phyloP scores from a whole-genome alignment of 306 rosid species.

The Castanea mollissima region DNA sequence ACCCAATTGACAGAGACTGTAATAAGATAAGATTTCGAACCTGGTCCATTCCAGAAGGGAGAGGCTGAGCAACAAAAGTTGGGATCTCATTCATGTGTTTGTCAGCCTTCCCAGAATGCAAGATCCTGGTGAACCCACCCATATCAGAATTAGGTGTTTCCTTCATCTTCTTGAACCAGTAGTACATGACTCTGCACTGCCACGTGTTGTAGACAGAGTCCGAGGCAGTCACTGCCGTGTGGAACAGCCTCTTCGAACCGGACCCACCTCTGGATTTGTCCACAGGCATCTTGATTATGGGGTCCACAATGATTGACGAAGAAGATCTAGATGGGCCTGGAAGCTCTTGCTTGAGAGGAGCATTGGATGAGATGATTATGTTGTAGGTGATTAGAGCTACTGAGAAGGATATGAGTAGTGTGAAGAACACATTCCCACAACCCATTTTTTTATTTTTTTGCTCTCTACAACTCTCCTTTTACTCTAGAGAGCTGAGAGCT shows the following conservation, averaged over 20 bases:
- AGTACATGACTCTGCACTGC: conserved; percentile 96
- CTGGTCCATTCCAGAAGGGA: conserved; percentile 95
- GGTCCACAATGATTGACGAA: conserved; percentile 53
- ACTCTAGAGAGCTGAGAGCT: neutral
- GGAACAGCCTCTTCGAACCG: conserved; percentile 60
- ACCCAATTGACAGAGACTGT: neutral
- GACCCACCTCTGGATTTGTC: conserved; percentile 30
- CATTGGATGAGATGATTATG: conserved; percentile 81
- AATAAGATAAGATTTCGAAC: conserved; percentile 19
- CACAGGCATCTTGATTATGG: conserved; percentile 85
- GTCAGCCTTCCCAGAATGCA: conserved; percentile 89
- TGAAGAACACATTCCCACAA: conserved; percentile 86
- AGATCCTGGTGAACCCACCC: conserved; percentile 94
- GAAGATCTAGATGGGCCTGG: conserved; percentile 70
- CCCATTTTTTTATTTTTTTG: conserved; percentile 50
- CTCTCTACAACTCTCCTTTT: neutral
- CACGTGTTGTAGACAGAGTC: conserved; percentile 88
- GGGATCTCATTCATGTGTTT: conserved; percentile 88
- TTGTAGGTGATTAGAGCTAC: conserved; percentile 92
- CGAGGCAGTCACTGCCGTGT: conserved; percentile 96
- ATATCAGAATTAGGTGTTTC: conserved; percentile 58
- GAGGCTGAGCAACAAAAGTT: conserved; percentile 94
- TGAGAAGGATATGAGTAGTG: conserved; percentile 66
- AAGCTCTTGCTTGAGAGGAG: conserved; percentile 77
- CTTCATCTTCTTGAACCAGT: conserved; percentile 80